Base-by-base conservation (phyloP, 225 moss, liverwort and hornwort species). In the Bryum argenteum region DNA sequence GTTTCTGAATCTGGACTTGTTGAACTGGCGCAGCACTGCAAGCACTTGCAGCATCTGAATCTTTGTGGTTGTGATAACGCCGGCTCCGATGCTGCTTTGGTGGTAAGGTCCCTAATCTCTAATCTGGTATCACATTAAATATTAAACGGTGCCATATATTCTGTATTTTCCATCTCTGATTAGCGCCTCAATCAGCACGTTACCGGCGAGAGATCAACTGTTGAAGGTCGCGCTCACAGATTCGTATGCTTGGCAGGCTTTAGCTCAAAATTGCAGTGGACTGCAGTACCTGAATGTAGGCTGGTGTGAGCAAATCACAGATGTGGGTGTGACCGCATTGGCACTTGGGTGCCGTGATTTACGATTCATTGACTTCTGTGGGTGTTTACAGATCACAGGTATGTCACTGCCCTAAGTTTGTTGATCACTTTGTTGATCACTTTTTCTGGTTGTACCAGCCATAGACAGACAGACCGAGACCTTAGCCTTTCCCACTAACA, bases 281-380 rank as follows among this genome's bases (percentile, higher is more conserved):
- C 78, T 98, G 52, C 98, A 92, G 65, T 89, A 82, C 55, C 73
- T 98, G 26, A 98, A 98, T 54, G 82, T 94, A 20, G 98, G 98
- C 43, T 98, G 98, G 98, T 98, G 98, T 74, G 91, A 89, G 71
- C 83, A 79, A 64, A 90, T 98, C 23, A 98, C 94, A 65, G 98
- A 98, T 17, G 71, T 58, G 61, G 98, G 98, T 52, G 94, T 98
- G 10, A 89, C 85, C 15, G 88, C 91, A 43, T 74, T 98, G 69
- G 98, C 94, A 11, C 72, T 70, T 58, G 92, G 98, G 48, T 98
- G 98, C 78, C 87, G 89, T 1, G 92, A 94, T 60, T 80, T 98
- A 71, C 86, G 91, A 40, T 87, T 94, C 22, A 67, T 98, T 5
- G 98, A 98, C 78, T 90, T 98, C 76, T 98, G 98, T 69, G 98